Evolutionary conservation across 495 filamentous ascomycete species (phyloP).

Genomic region (Penicillium riverlandense): DNA sequence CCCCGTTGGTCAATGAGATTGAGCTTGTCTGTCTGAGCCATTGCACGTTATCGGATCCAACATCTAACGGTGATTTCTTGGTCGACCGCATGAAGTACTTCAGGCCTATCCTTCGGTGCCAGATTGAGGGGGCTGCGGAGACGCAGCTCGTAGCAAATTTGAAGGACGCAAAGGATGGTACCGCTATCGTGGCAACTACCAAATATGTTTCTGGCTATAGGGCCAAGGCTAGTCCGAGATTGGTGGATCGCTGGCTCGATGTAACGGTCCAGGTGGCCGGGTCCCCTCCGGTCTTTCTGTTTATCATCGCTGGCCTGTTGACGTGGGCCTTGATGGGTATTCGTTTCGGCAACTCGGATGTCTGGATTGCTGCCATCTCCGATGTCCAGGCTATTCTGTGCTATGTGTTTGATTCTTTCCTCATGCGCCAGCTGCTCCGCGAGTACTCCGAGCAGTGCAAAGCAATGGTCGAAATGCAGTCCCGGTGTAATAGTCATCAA

Average conservation of each 20-base stretch:
- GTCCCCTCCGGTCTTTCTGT: conserved; percentile 18
- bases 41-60: not conserved
- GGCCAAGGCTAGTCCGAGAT: conserved; percentile 7
- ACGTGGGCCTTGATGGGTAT: conserved; percentile 23
- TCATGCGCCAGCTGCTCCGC: conserved; percentile 31
- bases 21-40: not conserved
- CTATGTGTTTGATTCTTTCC: conserved; percentile 31
- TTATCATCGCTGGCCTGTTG: conserved; percentile 17
- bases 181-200: not conserved
- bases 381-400: conserved; percentile 30
- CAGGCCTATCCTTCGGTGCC: conserved; percentile 8
- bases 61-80: no score
- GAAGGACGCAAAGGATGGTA: not conserved
- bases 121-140: conserved; percentile 13
- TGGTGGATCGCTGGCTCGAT: conserved; percentile 28
- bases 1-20: not conserved
- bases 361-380: conserved; percentile 30
- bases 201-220: conserved; percentile 12
- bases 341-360: conserved; percentile 17
- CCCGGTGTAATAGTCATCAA: conserved; percentile 20
- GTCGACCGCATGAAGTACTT: conserved; percentile 3
- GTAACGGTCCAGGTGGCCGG: conserved; percentile 17
- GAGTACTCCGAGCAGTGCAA: conserved; percentile 16
- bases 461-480: conserved; percentile 20
- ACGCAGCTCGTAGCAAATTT: conserved; percentile 8